Base-by-base conservation (phyloP, 306 rosid species). In the Morella rubra region DNA sequence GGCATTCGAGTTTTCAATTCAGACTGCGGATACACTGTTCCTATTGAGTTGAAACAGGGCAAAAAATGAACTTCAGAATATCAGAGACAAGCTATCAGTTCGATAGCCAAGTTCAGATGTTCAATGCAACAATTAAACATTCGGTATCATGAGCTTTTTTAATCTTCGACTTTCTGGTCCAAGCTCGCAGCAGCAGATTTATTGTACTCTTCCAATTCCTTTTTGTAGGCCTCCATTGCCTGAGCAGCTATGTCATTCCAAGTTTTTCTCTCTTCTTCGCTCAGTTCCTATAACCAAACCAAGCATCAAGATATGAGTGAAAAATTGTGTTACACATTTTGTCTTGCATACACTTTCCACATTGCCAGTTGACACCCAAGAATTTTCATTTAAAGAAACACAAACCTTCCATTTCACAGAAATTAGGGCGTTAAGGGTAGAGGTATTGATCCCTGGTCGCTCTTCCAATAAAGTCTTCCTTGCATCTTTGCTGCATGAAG, bases 351-450 rank as follows among this genome's bases (percentile, higher is more conserved):
- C 20, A 61, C 41, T 61, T 6, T 7, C 42, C 9, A 0, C 53
- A 9, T 15, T 49, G 15, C 14, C 53, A 0, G 4, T 56, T 44
- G 0, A 66, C 24, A 20, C 51, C 10, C 14, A 22, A 50, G 1
- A 27, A 61, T 40, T 32, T 13, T 13, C 15, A 8, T 44, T 8
- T 5, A 6, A 37, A 12, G 9, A 79, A 47, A 15, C 6, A 1
- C 13, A 9, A 70, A 89, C 95, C 94, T 89, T 91, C 98, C 99
- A 95, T 84, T 89, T 89, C 69, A 95, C 80, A 0, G 98, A 95
- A 73, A 95, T 69, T 18, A 90, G 81, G n/a, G 91, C 88, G 72
- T 37, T 89, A 0, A 95, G 69, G 72, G 91, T 89, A 15, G 89
- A 78, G 72, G 45, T 81, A 49, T 68, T 84, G 3, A 86, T 47